These are phyloP conservation scores for Oryza officinalis DNA, from an alignment of 176 grass and related monocot species.

Conservation along the genomic window DNA sequence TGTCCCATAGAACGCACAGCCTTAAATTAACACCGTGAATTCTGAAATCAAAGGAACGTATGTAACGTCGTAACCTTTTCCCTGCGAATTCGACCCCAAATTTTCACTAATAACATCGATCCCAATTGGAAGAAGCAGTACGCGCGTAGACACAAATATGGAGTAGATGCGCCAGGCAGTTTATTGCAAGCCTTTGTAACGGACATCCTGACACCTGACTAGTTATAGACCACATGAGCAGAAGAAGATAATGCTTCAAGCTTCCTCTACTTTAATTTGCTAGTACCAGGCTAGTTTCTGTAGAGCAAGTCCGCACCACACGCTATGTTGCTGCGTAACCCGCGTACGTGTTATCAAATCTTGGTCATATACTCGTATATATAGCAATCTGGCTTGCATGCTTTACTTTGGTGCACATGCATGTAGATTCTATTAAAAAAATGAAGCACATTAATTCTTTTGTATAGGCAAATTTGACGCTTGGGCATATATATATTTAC, in stretches of 20 bases:
- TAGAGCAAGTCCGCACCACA: neutral
- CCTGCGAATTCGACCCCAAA: no score
- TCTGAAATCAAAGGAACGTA: no score
- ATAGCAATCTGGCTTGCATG: neutral
- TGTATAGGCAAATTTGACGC: neutral
- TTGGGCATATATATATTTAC: neutral
- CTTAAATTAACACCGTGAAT: no score
- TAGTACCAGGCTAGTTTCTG: neutral
- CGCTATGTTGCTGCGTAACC: neutral
- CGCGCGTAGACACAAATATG: neutral
- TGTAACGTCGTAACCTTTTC: no score
- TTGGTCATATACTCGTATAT: neutral
- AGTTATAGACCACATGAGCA: neutral
- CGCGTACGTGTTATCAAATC: neutral
- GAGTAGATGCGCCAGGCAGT: neutral
- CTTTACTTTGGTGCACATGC: neutral
- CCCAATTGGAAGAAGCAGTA: no score
- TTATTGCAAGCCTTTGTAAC: neutral
- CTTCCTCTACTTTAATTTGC: neutral
- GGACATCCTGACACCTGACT: neutral
- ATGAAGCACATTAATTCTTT: neutral
- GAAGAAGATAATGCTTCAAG: slow-evolving; percentile 16
- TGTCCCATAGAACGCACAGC: no score
- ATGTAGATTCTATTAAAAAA: neutral
- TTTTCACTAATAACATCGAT: no score